These are phyloP conservation scores for Mortierella sp. DNA, from an alignment of 371 early-diverging fungal genomes.

Conservation along the genomic window DNA sequence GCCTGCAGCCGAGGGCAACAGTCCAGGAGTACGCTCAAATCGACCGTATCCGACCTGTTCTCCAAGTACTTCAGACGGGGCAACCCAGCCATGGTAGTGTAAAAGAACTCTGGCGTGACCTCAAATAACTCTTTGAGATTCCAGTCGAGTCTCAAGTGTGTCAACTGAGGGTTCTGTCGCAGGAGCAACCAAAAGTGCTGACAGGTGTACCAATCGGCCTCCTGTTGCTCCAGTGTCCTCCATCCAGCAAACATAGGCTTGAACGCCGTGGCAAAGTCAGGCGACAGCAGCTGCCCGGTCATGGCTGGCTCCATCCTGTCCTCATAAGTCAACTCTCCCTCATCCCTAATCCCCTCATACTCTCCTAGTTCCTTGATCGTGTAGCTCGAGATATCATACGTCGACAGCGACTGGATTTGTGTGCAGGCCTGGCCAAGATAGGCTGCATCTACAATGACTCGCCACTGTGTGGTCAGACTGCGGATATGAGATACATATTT, in stretches of 20 bases:
- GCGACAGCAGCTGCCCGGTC: background rate
- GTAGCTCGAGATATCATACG: background rate
- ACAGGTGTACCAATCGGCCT: background rate
- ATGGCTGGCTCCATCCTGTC: background rate
- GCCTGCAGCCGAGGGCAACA: background rate
- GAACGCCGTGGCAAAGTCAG: background rate
- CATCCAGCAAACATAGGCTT: background rate
- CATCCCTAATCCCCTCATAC: background rate
- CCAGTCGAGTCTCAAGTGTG: background rate
- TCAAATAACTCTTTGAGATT: background rate
- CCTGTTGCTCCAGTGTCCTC: background rate
- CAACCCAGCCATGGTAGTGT: background rate
- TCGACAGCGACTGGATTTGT: background rate
- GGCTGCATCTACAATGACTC: background rate
- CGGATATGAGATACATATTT: background rate
- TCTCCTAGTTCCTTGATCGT: background rate
- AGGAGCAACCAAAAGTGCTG: background rate
- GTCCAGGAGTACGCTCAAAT: background rate
- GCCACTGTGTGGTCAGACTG: background rate
- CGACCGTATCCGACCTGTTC: background rate
- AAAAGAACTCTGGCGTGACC: background rate
- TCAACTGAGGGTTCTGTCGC: background rate
- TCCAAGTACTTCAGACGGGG: background rate
- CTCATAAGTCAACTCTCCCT: background rate
- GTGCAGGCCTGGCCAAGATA: background rate